Evolutionary conservation across 768 basidiomycete genomes (phyloP).

Genomic region (Chalciporus chontae): DNA sequence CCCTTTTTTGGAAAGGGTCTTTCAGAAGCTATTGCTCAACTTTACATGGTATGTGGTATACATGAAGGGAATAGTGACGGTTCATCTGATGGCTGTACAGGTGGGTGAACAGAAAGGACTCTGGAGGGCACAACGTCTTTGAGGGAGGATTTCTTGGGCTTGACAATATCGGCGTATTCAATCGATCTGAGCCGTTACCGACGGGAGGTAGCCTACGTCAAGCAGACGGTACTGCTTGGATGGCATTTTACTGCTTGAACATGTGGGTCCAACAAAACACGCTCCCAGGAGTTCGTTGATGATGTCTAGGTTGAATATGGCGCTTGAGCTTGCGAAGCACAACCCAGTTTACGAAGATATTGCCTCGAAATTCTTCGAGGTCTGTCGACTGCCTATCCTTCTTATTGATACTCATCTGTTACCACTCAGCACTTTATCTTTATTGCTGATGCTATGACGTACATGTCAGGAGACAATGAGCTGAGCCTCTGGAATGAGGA

Average conservation of each 20-base stretch:
- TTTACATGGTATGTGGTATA: conserved; percentile 77
- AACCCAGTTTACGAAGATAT: conserved; percentile 98
- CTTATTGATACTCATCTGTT: conserved; percentile 5
- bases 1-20: conserved; percentile 92
- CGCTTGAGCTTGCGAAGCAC: conserved; percentile 95
- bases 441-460: conserved; percentile 99
- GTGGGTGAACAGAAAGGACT: conserved; percentile 99
- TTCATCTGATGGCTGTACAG: conserved; percentile 33
- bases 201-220: conserved; percentile 93
- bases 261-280: conserved; percentile 53
- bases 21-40: conserved; percentile 95
- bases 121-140: conserved; percentile 92
- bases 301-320: conserved; percentile 81
- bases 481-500: conserved; percentile 91
- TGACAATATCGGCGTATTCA: conserved; percentile 98
- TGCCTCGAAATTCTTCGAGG: conserved; percentile 96
- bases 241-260: conserved; percentile 98
- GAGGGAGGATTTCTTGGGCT: conserved; percentile 98
- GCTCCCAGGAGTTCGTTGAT: conserved; percentile 1
- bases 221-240: conserved; percentile 99
- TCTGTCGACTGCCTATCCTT: conserved; percentile 19
- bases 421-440: conserved; percentile 85
- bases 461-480: conserved; percentile 71
- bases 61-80: neutral
- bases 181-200: conserved; percentile 93